phyloP scores from a whole-genome alignment of 176 grass and related monocot species.

The Cocos nucifera region DNA sequence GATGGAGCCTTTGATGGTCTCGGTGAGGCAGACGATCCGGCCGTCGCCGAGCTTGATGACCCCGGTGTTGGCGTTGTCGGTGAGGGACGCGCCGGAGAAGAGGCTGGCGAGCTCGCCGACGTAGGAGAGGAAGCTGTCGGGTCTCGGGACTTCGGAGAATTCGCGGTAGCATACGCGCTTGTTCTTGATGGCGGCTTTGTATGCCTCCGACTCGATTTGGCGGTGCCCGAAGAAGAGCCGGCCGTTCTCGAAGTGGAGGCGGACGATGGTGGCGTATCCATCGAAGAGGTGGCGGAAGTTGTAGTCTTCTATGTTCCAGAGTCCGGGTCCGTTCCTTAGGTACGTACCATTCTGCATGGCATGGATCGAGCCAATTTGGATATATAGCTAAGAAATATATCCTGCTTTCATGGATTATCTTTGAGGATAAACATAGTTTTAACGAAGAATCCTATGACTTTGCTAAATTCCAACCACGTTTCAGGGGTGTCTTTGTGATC shows the following conservation, averaged over 20 bases:
- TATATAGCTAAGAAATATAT: no score
- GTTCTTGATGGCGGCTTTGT: conserved; percentile 71
- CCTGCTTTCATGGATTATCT: no score
- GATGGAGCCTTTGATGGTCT: conserved; percentile 90
- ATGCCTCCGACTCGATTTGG: conserved; percentile 89
- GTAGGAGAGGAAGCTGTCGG: conserved; percentile 33
- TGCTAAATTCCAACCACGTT: no score
- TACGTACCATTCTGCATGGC: conserved; percentile 76
- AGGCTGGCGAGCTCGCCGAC: conserved; percentile 61
- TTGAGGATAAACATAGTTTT: no score
- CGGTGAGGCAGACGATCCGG: conserved; percentile 88
- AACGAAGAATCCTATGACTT: no score
- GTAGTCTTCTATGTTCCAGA: conserved; percentile 92
- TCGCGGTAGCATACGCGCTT: conserved; percentile 81
- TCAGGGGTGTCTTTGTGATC: no score
- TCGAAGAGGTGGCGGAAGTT: conserved; percentile 96
- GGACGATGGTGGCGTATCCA: conserved; percentile 88
- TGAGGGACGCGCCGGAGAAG: conserved; percentile 84
- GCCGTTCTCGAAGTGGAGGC: conserved; percentile 58
- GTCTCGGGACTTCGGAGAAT: conserved; percentile 85
- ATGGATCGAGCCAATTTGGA: no score
- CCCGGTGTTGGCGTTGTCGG: conserved; percentile 98
- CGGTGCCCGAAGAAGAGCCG: conserved; percentile 55
- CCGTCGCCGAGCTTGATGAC: conserved; percentile 86
- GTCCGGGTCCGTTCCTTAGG: conserved; percentile 80